Base-by-base conservation (phyloP, 345 rosid species). In the Ceriops tagal region DNA sequence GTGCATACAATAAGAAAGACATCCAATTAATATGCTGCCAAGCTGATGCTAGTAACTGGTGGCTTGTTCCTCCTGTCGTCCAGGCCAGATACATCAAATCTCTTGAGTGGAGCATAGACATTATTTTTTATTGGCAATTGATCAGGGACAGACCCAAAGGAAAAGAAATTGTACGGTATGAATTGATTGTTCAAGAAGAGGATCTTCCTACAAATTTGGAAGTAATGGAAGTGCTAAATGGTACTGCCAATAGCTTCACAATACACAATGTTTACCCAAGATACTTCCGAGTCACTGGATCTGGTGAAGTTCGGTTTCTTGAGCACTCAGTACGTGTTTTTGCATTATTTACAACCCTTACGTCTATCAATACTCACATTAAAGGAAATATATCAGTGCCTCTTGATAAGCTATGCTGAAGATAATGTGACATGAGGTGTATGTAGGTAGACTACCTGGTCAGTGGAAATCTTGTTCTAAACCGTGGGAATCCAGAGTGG, bases 1-100 rank as follows among this genome's bases (percentile, higher is more conserved):
- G 56, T 22, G 59, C 79, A 37, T 82, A 82, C 35, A 73, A 82
- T 64, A 66, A 74, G 65, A 67, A 77, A 51, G 86, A 82, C 61
- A 73, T 82, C 62, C 86, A 82, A 70, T 53, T 82, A n/a, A 79
- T 82, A 69, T 82, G 86, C 66, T 82, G 86, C 72, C 83, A 79
- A 82, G 75, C 86, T 60, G 86, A 82, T 77, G 83, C 81, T 30
- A 82, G 81, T 66, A 66, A 62, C 37, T 72, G 72, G 31, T 82
- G 83, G 86, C 79, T 74, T 63, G 81, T 82, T 56, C 86, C 86
- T 22, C 75, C 77, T 10, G 79, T 79, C 26, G 86, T 82, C 64
- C 86, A 71, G 62, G 69, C 64, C 47, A 70, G 83, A 69, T 82
- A 74, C 56, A 74, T 72, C 53, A 56, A 68, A 46, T 82, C 86